Conservation (phyloP, 345 rosid genomes). For the Durio zibethinus region DNA sequence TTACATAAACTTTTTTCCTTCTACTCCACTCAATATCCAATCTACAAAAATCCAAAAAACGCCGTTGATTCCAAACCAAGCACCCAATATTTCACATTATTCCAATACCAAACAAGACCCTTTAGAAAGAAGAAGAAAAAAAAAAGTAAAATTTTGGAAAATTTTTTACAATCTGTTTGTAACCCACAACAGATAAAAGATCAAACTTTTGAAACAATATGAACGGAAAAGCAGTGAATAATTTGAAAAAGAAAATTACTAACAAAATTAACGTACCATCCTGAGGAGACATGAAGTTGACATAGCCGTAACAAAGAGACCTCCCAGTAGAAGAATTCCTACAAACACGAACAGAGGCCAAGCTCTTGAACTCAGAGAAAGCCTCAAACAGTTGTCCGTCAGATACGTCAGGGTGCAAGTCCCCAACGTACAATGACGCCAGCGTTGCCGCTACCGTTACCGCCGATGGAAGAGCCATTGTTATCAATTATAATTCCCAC, state of each 20-base stretch:
- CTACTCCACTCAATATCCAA: too few relatives aligned
- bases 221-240: too few relatives aligned
- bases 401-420: slow-evolving; percentile 59
- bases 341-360: slow-evolving; percentile 71
- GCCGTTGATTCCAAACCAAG: too few relatives aligned
- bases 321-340: slow-evolving; percentile 52
- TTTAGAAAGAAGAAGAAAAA: background rate
- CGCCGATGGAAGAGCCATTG: slow-evolving; percentile 49
- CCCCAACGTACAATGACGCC: slow-evolving; percentile 68
- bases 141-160: background rate
- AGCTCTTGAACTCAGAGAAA: slow-evolving; percentile 56
- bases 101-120: too few relatives aligned
- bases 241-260: too few relatives aligned
- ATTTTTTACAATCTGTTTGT: too few relatives aligned
- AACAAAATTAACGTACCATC: slow-evolving; percentile 39
- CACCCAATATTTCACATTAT: background rate
- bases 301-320: slow-evolving; percentile 81
- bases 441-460: slow-evolving; percentile 32
- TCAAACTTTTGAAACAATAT: too few relatives aligned
- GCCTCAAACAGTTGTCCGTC: slow-evolving; percentile 49
- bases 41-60: too few relatives aligned
- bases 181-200: background rate
- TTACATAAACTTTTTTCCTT: too few relatives aligned
- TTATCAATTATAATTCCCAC: background rate
- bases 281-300: slow-evolving; percentile 57